Evolutionary conservation across 1,284 basidiomycete genomes (phyloP).

Genomic region (Bondarzewia mesenterica): DNA sequence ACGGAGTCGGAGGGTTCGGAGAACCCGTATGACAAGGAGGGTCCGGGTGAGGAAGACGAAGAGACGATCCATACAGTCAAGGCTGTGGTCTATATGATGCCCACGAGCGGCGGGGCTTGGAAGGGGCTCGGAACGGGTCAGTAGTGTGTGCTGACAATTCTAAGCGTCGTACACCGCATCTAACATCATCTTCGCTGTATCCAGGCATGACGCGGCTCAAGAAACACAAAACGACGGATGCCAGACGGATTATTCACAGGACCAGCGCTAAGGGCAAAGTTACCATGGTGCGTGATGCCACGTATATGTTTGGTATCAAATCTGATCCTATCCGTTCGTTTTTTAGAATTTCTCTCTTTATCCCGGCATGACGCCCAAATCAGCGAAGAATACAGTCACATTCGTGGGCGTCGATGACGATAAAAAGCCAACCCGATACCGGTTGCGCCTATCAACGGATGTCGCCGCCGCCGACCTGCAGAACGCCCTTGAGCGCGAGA

Average conservation of each 20-base stretch:
- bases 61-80: conserved; percentile 56
- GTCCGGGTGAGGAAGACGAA: conserved; percentile 80
- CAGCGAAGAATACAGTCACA: conserved; percentile 43
- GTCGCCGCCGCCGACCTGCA: conserved; percentile 52
- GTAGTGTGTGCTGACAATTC: conserved; percentile 15
- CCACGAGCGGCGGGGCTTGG: conserved; percentile 47
- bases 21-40: conserved; percentile 52
- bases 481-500: conserved; percentile 56
- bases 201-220: conserved; percentile 62
- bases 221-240: conserved; percentile 51
- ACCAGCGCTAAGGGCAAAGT: conserved; percentile 69
- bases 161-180: neutral
- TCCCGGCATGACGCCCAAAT: conserved; percentile 37
- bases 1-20: neutral
- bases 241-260: conserved; percentile 54
- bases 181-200: neutral
- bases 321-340: conserved; percentile 2
- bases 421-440: conserved; percentile 50
- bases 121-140: conserved; percentile 52
- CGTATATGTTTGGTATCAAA: neutral
- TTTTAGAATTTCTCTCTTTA: conserved; percentile 63
- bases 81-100: conserved; percentile 58
- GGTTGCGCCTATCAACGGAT: conserved; percentile 55
- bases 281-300: conserved; percentile 43
- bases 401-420: conserved; percentile 63